Base-by-base conservation (phyloP, 345 rosid genomes). In the Moricandia moricandioides region DNA sequence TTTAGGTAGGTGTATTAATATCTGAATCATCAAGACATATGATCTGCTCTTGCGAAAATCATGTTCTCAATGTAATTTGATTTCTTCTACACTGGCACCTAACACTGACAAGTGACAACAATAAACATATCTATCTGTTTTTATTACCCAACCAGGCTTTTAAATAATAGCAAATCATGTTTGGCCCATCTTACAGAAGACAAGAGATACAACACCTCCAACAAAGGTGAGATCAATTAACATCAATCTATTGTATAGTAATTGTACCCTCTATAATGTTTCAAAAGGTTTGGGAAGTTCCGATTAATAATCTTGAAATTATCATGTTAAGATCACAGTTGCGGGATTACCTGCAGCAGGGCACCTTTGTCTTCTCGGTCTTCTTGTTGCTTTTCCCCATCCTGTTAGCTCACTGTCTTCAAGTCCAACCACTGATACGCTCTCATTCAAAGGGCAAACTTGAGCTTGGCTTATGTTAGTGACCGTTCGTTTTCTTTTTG, bases 341-440 rank as follows among this genome's bases (percentile, higher is more conserved):
- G 65, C 17, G 1, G 79, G 73, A 69, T 69, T 75, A 76, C 79
- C 74, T 69, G 79, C 58, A 69, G 69, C 64, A 63, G 80, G 71
- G 52, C 75, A 76, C 60, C 80, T 70, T 31, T 76, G 80, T 63
- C 80, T 55, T 35, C 80, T 76, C n/a, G 75, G 71, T 63, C 75
- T 76, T 76, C 80, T 76, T 63, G 75, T 70, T 63, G 75, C 75
- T 70, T 77, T 54, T 31, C 76, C 80, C 80, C 80, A 70, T 56
- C 80, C 80, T 77, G 71, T 64, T 4, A 77, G 71, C 67, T 71
- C 57, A 14, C 71, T 45, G 40, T 77, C 80, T 77, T 77, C 80
- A 26, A 56, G 80, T 70, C 45, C 76, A 59, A 57, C 71, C 61
- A 62, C 62, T 34, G 80, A 16, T 29, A 64, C 60, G 52, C 60